Evolutionary conservation across 495 filamentous ascomycete genomes (phyloP).

Genomic region (Letharia lupina): DNA sequence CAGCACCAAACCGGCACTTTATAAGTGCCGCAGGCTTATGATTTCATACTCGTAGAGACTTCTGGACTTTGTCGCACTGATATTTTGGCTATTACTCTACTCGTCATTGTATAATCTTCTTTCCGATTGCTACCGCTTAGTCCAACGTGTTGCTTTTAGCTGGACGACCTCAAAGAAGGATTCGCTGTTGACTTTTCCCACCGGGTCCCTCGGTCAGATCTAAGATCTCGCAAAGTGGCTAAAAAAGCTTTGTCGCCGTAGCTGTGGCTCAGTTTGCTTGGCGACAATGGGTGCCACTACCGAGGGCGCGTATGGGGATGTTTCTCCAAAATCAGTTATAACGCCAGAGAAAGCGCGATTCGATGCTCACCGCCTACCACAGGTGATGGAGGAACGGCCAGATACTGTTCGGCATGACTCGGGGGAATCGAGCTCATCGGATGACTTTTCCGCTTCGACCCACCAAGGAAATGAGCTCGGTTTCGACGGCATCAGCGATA

Average conservation of each 20-base stretch:
- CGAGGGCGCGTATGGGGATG: neutral
- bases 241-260: neutral
- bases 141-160: neutral
- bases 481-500: constrained; percentile 34
- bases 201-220: no score
- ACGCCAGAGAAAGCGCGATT: constrained; percentile 9
- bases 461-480: constrained; percentile 41
- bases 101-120: neutral
- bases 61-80: neutral
- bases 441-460: constrained; percentile 43
- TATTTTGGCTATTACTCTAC: neutral
- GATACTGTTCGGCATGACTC: constrained; percentile 49
- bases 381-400: constrained; percentile 42
- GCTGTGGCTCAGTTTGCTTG: constrained; percentile 13
- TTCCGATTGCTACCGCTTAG: neutral
- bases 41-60: neutral
- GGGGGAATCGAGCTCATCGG: constrained; percentile 55
- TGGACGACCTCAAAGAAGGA: neutral
- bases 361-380: constrained; percentile 7
- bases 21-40: constrained; percentile 8
- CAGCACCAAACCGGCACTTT: constrained; percentile 13
- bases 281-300: constrained; percentile 10
- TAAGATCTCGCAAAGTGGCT: neutral
- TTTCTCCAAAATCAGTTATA: constrained; percentile 5
- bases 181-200: neutral